Evolutionary conservation across 2,329 filamentous ascomycete species (phyloP), one percentile per base, ranked within the genome.

Genomic region (Coniella vitis): DNA sequence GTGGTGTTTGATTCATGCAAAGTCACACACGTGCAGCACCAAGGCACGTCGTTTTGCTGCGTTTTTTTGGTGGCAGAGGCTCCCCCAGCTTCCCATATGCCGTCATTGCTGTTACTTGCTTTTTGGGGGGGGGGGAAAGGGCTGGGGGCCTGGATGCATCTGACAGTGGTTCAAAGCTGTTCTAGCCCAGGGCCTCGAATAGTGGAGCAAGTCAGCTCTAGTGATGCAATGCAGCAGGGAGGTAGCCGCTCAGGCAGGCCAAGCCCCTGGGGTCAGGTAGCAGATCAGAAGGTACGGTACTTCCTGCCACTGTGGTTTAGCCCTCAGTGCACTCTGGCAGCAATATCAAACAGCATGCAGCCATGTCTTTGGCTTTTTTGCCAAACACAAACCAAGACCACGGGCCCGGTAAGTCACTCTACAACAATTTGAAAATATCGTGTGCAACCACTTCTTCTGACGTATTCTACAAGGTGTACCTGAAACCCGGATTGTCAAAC

Each of bases 401-500:
- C n/a, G n/a, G n/a, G n/a, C n/a, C n/a, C n/a, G n/a, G n/a, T n/a
- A n/a, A n/a, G n/a, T n/a, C n/a, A n/a, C n/a, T n/a, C n/a, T n/a
- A n/a, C n/a, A n/a, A n/a, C n/a, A n/a, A n/a, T n/a, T n/a, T n/a
- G n/a, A n/a, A n/a, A n/a, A n/a, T n/a, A n/a, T n/a, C n/a, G n/a
- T n/a, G n/a, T n/a, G n/a, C n/a, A n/a, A n/a, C n/a, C n/a, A n/a
- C 32, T 31, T 4, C 8, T n/a, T 29, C 41, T 44, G 14, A 35
- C 13, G 7, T 19, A n/a, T 40, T 29, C 50, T 39, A 53, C 20
- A 53, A 39, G 7, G 51, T 47, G 48, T 62, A 64, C 36, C 61
- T 52, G 45, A 64, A 63, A 2, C 61, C 61, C 31, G 56, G 57
- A 17, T 64, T 64, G 17, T 64, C 61, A 12, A 62, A 41, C 55